phyloP scores from a whole-genome alignment of 2,329 filamentous ascomycete genomes.

The Talaromyces sp. region DNA sequence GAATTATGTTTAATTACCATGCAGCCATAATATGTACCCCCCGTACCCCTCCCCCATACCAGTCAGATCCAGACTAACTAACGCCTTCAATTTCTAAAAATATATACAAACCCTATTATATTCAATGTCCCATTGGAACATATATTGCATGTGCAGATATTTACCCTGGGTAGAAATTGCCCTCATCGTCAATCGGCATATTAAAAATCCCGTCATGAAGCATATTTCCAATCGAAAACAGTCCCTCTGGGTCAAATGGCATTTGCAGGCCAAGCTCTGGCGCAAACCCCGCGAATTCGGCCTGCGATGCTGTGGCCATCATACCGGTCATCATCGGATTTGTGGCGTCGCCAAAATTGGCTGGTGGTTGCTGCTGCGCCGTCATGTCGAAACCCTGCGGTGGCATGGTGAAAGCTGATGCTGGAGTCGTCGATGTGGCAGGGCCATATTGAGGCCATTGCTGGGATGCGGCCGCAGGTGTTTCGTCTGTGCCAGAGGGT shows the following conservation, averaged over 20 bases:
- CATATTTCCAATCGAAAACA: constrained; percentile 28
- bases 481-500: neutral
- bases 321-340: constrained; percentile 15
- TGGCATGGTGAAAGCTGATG: constrained; percentile 9
- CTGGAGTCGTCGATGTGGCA: constrained; percentile 9
- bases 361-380: neutral
- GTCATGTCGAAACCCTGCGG: constrained; percentile 2
- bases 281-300: constrained; percentile 18
- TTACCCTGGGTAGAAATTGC: constrained; percentile 4
- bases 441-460: constrained; percentile 7
- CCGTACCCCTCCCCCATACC: too few species aligned
- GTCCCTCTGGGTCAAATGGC: constrained; percentile 23
- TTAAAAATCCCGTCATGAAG: constrained; percentile 29
- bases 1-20: too few species aligned
- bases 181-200: constrained; percentile 11
- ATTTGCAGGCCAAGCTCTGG: constrained; percentile 24
- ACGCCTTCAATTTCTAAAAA: too few species aligned
- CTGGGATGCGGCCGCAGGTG: neutral
- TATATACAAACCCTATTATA: neutral
- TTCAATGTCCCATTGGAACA: too few species aligned
- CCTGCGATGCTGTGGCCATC: constrained; percentile 14
- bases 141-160: neutral
- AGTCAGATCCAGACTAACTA: too few species aligned
- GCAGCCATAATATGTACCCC: neutral
- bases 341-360: neutral